Percentiles rank a stretch among this genome's conserved stretches.
phyloP scores from a whole-genome alignment of 1,139 yeast genomes.

The Geotrichum candidum region DNA sequence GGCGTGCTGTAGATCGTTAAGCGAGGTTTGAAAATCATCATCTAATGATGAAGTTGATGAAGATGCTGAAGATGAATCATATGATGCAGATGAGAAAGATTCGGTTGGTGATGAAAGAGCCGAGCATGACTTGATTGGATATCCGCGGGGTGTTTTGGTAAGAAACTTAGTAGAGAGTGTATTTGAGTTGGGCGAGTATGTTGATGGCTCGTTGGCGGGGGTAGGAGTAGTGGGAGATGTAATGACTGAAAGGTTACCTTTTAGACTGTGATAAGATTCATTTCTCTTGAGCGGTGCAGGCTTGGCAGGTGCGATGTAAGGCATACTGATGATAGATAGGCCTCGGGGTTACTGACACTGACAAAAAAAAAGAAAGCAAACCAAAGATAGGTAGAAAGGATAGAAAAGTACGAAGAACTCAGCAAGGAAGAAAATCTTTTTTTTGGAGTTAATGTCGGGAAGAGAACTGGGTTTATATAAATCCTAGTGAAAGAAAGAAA shows the following conservation, averaged over 20 bases:
- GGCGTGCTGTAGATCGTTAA: conserved; percentile 8
- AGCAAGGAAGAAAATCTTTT: not conserved
- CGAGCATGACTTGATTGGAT: not conserved
- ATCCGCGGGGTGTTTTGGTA: conserved; percentile 1
- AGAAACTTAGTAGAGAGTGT: not conserved
- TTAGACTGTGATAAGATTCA: conserved; percentile 41
- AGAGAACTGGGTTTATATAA: not conserved
- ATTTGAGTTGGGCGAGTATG: conserved; percentile 4
- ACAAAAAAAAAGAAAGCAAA: not conserved
- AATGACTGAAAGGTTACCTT: conserved; percentile 3
- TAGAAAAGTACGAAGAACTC: not conserved
- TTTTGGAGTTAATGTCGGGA: not conserved
- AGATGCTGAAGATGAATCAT: conserved; percentile 8
- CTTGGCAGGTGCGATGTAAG: conserved; percentile 15
- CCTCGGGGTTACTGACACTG: not conserved
- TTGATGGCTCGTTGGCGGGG: conserved; percentile 9
- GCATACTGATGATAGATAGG: conserved; percentile 3
- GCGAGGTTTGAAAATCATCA: not conserved
- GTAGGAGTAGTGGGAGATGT: not conserved
- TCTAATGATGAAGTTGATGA: conserved; percentile 6
- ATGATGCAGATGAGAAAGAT: not conserved
- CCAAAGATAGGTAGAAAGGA: not conserved
- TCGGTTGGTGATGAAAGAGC: conserved; percentile 1
- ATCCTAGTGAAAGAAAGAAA: not conserved
- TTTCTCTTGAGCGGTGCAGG: conserved; percentile 20